A percentile compares a stretch with the other conserved stretches of the same genome.
Conservation (phyloP, 495 filamentous ascomycete species). For the Hypoxylon perforatum region DNA sequence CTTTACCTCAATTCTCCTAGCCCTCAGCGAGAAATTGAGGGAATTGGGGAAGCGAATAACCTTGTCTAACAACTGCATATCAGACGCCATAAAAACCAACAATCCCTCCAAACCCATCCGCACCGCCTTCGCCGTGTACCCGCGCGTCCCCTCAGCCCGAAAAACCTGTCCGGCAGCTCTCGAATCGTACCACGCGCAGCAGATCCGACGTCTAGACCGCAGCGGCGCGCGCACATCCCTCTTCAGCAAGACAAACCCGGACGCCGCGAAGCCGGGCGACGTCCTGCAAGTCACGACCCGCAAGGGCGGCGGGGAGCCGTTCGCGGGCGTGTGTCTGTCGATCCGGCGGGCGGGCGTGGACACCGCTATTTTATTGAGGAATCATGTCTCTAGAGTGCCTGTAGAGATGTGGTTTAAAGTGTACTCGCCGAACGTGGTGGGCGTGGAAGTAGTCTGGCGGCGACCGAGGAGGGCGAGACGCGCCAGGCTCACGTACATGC, state of each 20-base stretch:
- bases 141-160: slow-evolving; percentile 61
- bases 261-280: slow-evolving; percentile 82
- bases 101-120: slow-evolving; percentile 42
- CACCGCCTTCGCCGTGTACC: slow-evolving; percentile 60
- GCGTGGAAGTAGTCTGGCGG: slow-evolving; percentile 93
- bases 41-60: no score
- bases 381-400: slow-evolving; percentile 80
- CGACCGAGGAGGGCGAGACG: slow-evolving; percentile 84
- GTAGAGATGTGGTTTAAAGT: slow-evolving; percentile 99
- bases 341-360: slow-evolving; percentile 88
- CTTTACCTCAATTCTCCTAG: background rate
- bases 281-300: slow-evolving; percentile 86
- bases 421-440: slow-evolving; percentile 86
- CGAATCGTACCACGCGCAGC: slow-evolving; percentile 66
- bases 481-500: slow-evolving; percentile 91
- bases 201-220: slow-evolving; percentile 81
- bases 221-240: slow-evolving; percentile 82
- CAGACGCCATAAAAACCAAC: slow-evolving; percentile 40
- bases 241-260: slow-evolving; percentile 78
- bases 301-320: slow-evolving; percentile 82
- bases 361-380: slow-evolving; percentile 84
- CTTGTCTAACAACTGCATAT: no score
- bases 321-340: slow-evolving; percentile 85
- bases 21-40: no score
- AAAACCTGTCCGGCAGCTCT: slow-evolving; percentile 35